Base-by-base conservation (phyloP, 2,329 filamentous ascomycete genomes). In the Arachnopeziza araneosa region DNA sequence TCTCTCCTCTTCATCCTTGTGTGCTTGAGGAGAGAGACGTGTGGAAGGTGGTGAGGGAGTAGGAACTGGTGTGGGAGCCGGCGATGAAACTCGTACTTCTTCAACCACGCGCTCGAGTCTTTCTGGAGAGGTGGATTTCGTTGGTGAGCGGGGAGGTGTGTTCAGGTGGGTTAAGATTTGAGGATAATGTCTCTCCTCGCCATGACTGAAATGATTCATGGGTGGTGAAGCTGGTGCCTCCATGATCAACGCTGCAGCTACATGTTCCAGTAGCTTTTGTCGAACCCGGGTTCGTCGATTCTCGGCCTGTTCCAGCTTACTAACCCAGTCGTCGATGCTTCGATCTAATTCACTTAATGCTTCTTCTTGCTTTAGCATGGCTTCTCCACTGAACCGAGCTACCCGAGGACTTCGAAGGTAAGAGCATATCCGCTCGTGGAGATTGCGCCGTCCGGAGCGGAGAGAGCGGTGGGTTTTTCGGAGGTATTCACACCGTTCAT, bases 181-280 rank as follows among this genome's bases (percentile, higher is more conserved):
- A 3, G 58, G 53, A 52, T 54, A 58, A 8, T 36, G 22, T 4
- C 53, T 55, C 6, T 51, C 26, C 50, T 61, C 32, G 19, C 10
- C 52, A 14, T 36, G 52, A 54, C 3, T n/a, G 24, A 21, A 54
- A 26, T 54, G 26, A n/a, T 54, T 1, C 14, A 22, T 57, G 1
- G 36, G 36, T 19, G 36, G 17, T 14, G 36, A 44, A 12, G 24
- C 8, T 14, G 19, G 22, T 24, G 52, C 23, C 58, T 75, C 66
- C 44, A 75, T 72, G 14, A 83, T 83, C 56, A 83, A 76, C 1
- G 89, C 87, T 19, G 88, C 90, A 53, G 90, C 89, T 56, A 93
- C 86, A 69, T 93, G 90, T 74, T 93, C 89, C 2, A 93, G 81
- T 14, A 93, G 78, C 78, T 92, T 93, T 71, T 93, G 89, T 48